A percentile compares a stretch with the other conserved stretches of the same genome.
phyloP scores from a whole-genome alignment of 208 protist genomes.

The Trypanosoma boissoni region DNA sequence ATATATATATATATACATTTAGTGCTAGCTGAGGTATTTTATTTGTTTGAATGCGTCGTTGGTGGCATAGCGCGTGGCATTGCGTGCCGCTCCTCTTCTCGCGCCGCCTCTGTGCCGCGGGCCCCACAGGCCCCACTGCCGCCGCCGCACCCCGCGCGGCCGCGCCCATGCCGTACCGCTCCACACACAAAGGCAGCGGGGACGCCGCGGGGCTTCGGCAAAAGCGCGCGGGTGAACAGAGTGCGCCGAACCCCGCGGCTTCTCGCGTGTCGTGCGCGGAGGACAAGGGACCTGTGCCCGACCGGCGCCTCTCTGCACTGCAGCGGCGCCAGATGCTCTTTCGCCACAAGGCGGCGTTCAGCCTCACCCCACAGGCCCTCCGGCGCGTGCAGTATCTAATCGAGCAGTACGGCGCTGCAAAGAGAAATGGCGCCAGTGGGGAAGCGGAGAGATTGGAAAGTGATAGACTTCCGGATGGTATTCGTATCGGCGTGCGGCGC shows the following conservation, averaged over 20 bases:
- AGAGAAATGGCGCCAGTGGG: not conserved
- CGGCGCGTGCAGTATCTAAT: constrained; percentile 80
- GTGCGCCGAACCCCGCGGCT: constrained; percentile 17
- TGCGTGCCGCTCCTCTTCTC: too few species aligned
- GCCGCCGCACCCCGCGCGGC: constrained; percentile 9
- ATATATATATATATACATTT: too few species aligned
- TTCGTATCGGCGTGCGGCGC: constrained; percentile 92
- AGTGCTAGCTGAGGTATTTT: too few species aligned
- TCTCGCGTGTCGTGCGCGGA: constrained; percentile 75
- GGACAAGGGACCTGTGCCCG: constrained; percentile 61
- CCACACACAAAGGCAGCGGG: constrained; percentile 66
- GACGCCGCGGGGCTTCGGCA: constrained; percentile 36
- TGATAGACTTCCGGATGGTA: constrained; percentile 40
- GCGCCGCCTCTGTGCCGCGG: too few species aligned
- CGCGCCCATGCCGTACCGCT: constrained; percentile 68
- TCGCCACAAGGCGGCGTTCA: constrained; percentile 79
- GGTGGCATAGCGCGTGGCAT: too few species aligned
- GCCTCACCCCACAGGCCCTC: constrained; percentile 75
- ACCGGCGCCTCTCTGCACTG: constrained; percentile 64
- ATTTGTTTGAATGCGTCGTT: too few species aligned
- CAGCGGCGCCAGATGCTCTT: constrained; percentile 80
- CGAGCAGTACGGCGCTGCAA: constrained; percentile 32
- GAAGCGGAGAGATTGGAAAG: constrained; percentile 11
- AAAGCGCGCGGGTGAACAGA: constrained; percentile 16
- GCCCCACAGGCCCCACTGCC: too few species aligned